phyloP scores from a whole-genome alignment of 2,329 filamentous ascomycete species.

The Nothophoma quercina region DNA sequence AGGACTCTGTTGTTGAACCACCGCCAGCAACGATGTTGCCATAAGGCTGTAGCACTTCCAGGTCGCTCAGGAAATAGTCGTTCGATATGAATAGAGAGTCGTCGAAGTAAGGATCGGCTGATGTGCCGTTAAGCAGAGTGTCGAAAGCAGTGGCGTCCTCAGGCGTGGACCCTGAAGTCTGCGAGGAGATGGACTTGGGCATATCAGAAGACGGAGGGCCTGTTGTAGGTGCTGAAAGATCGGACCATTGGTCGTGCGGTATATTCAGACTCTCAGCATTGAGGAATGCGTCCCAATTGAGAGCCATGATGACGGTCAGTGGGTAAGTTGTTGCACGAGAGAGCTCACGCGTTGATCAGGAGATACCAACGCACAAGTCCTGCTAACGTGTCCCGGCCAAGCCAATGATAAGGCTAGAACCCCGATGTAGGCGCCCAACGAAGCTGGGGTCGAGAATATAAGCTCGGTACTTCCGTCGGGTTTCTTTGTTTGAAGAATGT shows the following conservation, averaged over 20 bases:
- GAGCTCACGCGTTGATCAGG: slow-evolving; percentile 49
- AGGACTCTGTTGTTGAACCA: slow-evolving; percentile 48
- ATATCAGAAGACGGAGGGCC: slow-evolving; percentile 41
- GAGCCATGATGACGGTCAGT: slow-evolving; percentile 45
- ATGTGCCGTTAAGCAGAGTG: slow-evolving; percentile 36
- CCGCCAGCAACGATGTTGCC: slow-evolving; percentile 40
- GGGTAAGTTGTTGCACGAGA: slow-evolving; percentile 37
- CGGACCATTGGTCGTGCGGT: slow-evolving; percentile 50
- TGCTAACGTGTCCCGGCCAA: slow-evolving; percentile 32
- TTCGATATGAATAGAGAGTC: slow-evolving; percentile 48
- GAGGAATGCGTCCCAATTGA: slow-evolving; percentile 52
- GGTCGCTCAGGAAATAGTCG: slow-evolving; percentile 51
- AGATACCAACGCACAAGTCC: slow-evolving; percentile 37
- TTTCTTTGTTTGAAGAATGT: slow-evolving; percentile 11
- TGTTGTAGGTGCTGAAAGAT: slow-evolving; percentile 40
- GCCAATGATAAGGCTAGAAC: slow-evolving; percentile 33
- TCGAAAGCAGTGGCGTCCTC: slow-evolving; percentile 44
- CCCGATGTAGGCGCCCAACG: slow-evolving; percentile 25
- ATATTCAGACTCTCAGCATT: slow-evolving; percentile 47
- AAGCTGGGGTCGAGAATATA: slow-evolving; percentile 35
- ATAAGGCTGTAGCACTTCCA: slow-evolving; percentile 49
- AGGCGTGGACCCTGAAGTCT: slow-evolving; percentile 43
- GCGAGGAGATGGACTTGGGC: slow-evolving; percentile 45
- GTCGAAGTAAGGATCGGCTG: slow-evolving; percentile 47
- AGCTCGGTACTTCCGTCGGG: slow-evolving; percentile 26